A percentile compares a stretch with the other conserved stretches of the same genome.
These are phyloP conservation scores for Zygosaccharomyces lentus DNA, from an alignment of 805 yeast species.

Conservation along the genomic window DNA sequence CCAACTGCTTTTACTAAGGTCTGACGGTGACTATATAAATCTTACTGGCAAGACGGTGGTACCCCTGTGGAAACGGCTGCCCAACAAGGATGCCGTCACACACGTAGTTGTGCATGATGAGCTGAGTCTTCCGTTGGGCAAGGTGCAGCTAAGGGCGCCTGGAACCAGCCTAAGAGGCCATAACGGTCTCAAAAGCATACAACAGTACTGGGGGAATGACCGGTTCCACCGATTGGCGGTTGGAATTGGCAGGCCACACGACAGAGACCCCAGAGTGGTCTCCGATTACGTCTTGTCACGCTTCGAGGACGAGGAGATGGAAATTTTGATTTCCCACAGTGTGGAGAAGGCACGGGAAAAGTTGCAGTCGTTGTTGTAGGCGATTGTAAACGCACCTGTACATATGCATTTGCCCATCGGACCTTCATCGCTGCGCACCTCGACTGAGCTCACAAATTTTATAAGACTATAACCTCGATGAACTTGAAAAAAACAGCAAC, in stretches of 20 bases:
- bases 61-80: conserved; percentile 44
- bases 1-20: conserved; percentile 45
- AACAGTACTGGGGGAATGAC: conserved; percentile 40
- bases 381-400: conserved; percentile 4
- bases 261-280: conserved; percentile 43
- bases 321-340: conserved; percentile 38
- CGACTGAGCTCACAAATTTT: too few species aligned
- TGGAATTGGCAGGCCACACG: conserved; percentile 70
- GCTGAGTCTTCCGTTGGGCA: conserved; percentile 60
- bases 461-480: too few species aligned
- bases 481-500: too few species aligned
- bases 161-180: conserved; percentile 73
- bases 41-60: conserved; percentile 55
- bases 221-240: conserved; percentile 62
- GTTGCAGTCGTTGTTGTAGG: conserved; percentile 30
- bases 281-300: conserved; percentile 60
- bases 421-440: too few species aligned
- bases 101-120: conserved; percentile 78
- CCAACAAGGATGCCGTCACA: conserved; percentile 33
- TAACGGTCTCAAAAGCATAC: conserved; percentile 69
- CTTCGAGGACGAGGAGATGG: conserved; percentile 45
- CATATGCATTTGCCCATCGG: neutral
- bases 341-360: conserved; percentile 38
- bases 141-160: conserved; percentile 55
- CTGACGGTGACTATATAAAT: conserved; percentile 61